Conservation (phyloP, 2,329 filamentous ascomycete genomes). For the Aplosporella prunicola region DNA sequence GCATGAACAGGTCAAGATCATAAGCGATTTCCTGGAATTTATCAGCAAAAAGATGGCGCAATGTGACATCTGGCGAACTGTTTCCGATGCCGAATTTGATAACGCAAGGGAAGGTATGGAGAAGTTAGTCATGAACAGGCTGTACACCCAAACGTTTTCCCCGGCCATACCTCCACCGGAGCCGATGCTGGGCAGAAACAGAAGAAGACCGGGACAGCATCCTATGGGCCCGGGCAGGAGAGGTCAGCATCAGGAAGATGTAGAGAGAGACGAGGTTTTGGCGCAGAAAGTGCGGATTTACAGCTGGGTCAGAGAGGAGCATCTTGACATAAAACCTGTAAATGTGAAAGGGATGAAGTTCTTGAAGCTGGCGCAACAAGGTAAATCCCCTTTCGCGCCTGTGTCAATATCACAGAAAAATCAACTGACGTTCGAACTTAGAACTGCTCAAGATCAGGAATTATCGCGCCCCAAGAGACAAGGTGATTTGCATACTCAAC, state of each 20-base stretch:
- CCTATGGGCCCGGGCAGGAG: slow-evolving; percentile 67
- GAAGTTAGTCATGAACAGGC: slow-evolving; percentile 95
- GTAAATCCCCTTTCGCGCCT: slow-evolving; percentile 29
- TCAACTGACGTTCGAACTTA: slow-evolving; percentile 30
- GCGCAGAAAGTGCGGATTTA: slow-evolving; percentile 97
- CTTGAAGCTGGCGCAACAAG: slow-evolving; percentile 78
- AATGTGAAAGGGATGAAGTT: slow-evolving; percentile 83
- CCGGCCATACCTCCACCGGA: slow-evolving; percentile 80
- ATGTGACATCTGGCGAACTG: slow-evolving; percentile 92
- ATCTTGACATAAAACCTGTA: slow-evolving; percentile 81
- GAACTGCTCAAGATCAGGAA: slow-evolving; percentile 94
- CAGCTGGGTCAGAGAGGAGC: slow-evolving; percentile 84
- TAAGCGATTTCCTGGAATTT: slow-evolving; percentile 89
- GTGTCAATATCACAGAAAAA: not conserved
- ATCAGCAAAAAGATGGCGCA: slow-evolving; percentile 97
- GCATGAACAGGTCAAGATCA: slow-evolving; percentile 98
- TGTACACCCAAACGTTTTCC: slow-evolving; percentile 94
- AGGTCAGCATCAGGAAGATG: slow-evolving; percentile 95
- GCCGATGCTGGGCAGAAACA: slow-evolving; percentile 42
- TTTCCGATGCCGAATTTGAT: slow-evolving; percentile 94
- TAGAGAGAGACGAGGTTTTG: slow-evolving; percentile 91
- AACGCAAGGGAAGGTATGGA: slow-evolving; percentile 99
- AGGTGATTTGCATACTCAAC: slow-evolving; percentile 96
- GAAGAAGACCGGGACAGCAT: slow-evolving; percentile 39
- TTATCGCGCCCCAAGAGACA: slow-evolving; percentile 93